Conservation (phyloP, 768 basidiomycete genomes). For the Mycena metata region DNA sequence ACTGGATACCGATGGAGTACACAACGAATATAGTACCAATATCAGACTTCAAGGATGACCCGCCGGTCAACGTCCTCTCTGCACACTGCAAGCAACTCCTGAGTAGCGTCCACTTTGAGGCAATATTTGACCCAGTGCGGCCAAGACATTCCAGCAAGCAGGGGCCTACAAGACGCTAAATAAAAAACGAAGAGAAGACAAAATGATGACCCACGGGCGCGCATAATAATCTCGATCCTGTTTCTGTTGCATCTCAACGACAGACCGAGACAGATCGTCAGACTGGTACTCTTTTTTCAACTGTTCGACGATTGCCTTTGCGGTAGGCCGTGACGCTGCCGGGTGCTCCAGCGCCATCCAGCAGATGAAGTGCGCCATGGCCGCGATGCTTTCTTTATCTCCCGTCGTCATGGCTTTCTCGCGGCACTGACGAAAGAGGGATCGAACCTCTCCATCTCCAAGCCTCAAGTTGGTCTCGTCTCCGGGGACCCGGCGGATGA, state of each 20-base stretch:
- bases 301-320: slow-evolving; percentile 22
- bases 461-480: neutral
- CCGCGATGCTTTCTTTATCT: slow-evolving; percentile 22
- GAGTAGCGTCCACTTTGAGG: too few species aligned
- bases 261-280: slow-evolving; percentile 20
- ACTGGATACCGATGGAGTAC: too few species aligned
- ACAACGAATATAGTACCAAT: too few species aligned
- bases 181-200: too few species aligned
- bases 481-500: neutral
- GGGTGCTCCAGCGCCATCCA: slow-evolving; percentile 4
- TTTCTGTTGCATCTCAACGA: slow-evolving; percentile 26
- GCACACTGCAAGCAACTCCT: too few species aligned
- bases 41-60: slow-evolving; percentile 12
- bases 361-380: slow-evolving; percentile 30
- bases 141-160: slow-evolving; percentile 15
- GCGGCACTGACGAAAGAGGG: slow-evolving; percentile 22
- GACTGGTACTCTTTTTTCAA: slow-evolving; percentile 27
- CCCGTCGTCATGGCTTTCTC: slow-evolving; percentile 36
- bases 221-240: slow-evolving; percentile 21
- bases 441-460: slow-evolving; percentile 14
- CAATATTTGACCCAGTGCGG: slow-evolving; percentile 16
- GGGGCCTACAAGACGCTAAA: neutral
- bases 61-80: slow-evolving; percentile 6
- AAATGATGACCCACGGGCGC: slow-evolving; percentile 19
- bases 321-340: too few species aligned